Evolutionary conservation across 768 basidiomycete genomes (phyloP).

Genomic region (Daedalea quercina): DNA sequence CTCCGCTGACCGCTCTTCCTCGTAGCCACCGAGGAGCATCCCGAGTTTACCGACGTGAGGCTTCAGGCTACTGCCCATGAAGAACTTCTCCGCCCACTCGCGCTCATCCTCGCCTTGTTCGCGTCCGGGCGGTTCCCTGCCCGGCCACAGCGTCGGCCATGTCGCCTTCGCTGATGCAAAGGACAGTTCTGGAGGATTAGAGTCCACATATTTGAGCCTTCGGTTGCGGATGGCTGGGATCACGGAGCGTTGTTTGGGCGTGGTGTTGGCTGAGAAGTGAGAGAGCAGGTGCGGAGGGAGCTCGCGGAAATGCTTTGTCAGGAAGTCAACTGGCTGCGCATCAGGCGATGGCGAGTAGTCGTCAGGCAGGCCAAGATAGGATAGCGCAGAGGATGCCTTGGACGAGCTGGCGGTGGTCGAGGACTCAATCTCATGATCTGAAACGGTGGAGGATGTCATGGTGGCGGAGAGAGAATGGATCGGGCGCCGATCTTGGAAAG

Average conservation of each 20-base stretch:
- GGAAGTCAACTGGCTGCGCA: constrained; percentile 53
- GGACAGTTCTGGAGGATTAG: constrained; percentile 47
- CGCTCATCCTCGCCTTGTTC: constrained; percentile 61
- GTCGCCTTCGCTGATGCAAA: constrained; percentile 44
- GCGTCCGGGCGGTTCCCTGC: constrained; percentile 39
- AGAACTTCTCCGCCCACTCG: constrained; percentile 57
- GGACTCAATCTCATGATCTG: not conserved
- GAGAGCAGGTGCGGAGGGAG: constrained; percentile 61
- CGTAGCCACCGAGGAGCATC: constrained; percentile 58
- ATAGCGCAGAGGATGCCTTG: constrained; percentile 16
- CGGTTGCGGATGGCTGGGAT: constrained; percentile 68
- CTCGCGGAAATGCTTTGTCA: constrained; percentile 47
- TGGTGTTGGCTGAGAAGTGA: constrained; percentile 35
- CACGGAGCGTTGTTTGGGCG: constrained; percentile 58
- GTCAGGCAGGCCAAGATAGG: constrained; percentile 50
- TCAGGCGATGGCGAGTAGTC: constrained; percentile 58
- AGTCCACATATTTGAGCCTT: constrained; percentile 54
- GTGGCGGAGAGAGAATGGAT: not conserved
- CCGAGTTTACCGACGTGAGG: constrained; percentile 70
- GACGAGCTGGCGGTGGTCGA: not conserved
- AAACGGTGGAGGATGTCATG: not conserved
- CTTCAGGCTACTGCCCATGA: constrained; percentile 44
- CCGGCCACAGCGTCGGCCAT: constrained; percentile 70
- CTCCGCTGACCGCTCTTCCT: constrained; percentile 73
- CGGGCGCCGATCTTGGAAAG: not conserved